A percentile compares a stretch with the other conserved stretches of the same genome.
phyloP scores from a whole-genome alignment of 345 rosid species.

The Mangifera indica region DNA sequence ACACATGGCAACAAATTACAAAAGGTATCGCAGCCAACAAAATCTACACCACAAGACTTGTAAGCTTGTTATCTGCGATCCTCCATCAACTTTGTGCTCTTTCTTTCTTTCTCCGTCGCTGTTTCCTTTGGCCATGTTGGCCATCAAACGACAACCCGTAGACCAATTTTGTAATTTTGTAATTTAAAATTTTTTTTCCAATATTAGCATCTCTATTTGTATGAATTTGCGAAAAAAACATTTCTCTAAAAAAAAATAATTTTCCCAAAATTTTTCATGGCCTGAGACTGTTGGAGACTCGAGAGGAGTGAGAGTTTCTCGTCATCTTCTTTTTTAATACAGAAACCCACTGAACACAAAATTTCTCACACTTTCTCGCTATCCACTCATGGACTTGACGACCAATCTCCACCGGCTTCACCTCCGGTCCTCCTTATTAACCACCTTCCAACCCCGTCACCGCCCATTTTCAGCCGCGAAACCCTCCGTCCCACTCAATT shows the following conservation, averaged over 20 bases:
- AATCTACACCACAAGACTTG: constrained; percentile 18
- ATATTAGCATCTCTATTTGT: too few relatives aligned
- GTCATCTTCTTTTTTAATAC: background rate
- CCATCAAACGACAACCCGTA: background rate
- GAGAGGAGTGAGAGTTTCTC: background rate
- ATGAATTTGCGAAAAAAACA: too few relatives aligned
- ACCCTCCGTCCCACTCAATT: constrained; percentile 19
- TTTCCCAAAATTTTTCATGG: constrained; percentile 6
- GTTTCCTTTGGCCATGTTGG: too few relatives aligned
- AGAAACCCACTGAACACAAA: background rate
- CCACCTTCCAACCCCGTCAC: constrained; percentile 39
- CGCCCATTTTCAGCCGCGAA: constrained; percentile 25
- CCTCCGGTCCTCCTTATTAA: constrained; percentile 61
- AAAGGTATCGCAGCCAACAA: background rate
- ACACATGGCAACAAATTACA: constrained; percentile 22
- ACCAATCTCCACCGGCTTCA: constrained; percentile 53
- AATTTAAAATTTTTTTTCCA: too few relatives aligned
- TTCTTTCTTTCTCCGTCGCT: too few relatives aligned
- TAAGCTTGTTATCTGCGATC: background rate
- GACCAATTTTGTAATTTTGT: too few relatives aligned
- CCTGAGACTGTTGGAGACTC: constrained; percentile 7
- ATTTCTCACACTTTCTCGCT: background rate
- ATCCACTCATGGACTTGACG: constrained; percentile 54
- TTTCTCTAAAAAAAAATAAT: background rate
- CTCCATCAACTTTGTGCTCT: too few relatives aligned